These are phyloP conservation scores for Metschnikowia drakensbergensis DNA, from an alignment of 805 yeast species.

Conservation along the genomic window DNA sequence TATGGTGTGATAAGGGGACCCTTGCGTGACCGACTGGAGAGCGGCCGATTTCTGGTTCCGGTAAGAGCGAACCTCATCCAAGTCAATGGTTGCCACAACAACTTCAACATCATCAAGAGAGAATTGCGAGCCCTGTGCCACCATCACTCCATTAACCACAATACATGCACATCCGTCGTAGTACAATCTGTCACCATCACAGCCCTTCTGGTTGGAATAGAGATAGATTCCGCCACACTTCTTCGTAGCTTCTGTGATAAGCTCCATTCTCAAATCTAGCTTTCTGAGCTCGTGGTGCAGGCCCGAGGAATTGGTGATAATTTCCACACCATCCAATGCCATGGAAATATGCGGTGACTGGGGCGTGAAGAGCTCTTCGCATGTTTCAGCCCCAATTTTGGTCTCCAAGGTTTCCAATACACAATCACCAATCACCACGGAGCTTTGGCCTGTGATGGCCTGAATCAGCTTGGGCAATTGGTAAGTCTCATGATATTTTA, in stretches of 20 bases:
- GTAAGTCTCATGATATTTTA: slow-evolving; percentile 69
- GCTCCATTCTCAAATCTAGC: slow-evolving; percentile 74
- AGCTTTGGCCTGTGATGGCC: slow-evolving; percentile 58
- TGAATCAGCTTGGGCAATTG: slow-evolving; percentile 69
- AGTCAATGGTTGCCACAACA: slow-evolving; percentile 87
- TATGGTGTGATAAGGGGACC: slow-evolving; percentile 49
- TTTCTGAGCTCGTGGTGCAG: slow-evolving; percentile 97
- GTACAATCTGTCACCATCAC: slow-evolving; percentile 96
- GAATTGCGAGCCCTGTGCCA: slow-evolving; percentile 93
- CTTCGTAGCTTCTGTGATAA: slow-evolving; percentile 88
- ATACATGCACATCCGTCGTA: slow-evolving; percentile 97
- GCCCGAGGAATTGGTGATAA: slow-evolving; percentile 91
- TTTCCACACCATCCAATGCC: slow-evolving; percentile 96
- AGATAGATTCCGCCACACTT: slow-evolving; percentile 96
- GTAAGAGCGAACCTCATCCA: slow-evolving; percentile 85
- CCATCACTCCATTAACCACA: slow-evolving; percentile 84
- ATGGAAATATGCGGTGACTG: slow-evolving; percentile 89
- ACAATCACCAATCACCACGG: slow-evolving; percentile 86
- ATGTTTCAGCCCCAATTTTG: slow-evolving; percentile 93
- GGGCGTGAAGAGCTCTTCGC: slow-evolving; percentile 97
- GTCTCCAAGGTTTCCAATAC: slow-evolving; percentile 81
- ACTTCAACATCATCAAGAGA: slow-evolving; percentile 91
- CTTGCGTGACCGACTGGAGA: slow-evolving; percentile 54
- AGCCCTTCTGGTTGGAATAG: slow-evolving; percentile 93
- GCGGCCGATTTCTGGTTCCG: slow-evolving; percentile 75